Percentiles rank a stretch among this genome's conserved stretches.
Evolutionary conservation across 768 basidiomycete genomes (phyloP).

Genomic region (Tricholoma sp.): DNA sequence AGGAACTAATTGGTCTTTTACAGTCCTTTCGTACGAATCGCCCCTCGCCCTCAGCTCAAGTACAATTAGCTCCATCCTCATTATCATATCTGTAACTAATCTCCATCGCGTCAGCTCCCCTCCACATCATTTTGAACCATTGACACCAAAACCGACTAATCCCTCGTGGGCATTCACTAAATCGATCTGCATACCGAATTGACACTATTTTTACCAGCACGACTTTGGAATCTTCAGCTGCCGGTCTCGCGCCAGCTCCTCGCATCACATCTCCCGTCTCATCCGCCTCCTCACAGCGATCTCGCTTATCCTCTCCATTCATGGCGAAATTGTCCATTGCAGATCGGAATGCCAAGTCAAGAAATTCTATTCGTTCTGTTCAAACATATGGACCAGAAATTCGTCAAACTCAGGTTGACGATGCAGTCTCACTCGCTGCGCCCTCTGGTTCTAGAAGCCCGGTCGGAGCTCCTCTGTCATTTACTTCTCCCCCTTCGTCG

Average conservation of each 20-base stretch:
- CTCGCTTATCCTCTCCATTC: slow-evolving; percentile 43
- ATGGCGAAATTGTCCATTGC: slow-evolving; percentile 31
- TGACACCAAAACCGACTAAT: slow-evolving; percentile 21
- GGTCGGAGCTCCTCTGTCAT: neutral
- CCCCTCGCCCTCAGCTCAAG: slow-evolving; percentile 25
- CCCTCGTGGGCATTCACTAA: slow-evolving; percentile 11
- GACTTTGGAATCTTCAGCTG: slow-evolving; percentile 13
- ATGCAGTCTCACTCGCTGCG: slow-evolving; percentile 19
- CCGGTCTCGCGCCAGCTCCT: slow-evolving; percentile 19
- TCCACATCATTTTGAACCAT: slow-evolving; percentile 12
- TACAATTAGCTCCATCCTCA: slow-evolving; percentile 13
- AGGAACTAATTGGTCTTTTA: neutral
- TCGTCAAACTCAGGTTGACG: slow-evolving; percentile 18
- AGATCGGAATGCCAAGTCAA: slow-evolving; percentile 17
- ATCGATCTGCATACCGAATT: neutral
- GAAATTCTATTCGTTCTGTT: slow-evolving; percentile 6
- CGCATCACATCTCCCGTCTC: slow-evolving; percentile 26
- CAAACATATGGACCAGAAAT: slow-evolving; percentile 13
- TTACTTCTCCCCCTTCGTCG: slow-evolving; percentile 9
- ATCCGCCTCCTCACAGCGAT: slow-evolving; percentile 21
- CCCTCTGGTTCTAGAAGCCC: slow-evolving; percentile 2
- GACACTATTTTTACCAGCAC: slow-evolving; percentile 9
- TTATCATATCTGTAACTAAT: slow-evolving; percentile 4
- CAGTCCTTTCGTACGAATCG: slow-evolving; percentile 18
- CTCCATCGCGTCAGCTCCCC: slow-evolving; percentile 1